Evolutionary conservation across 768 basidiomycete species (phyloP).

Genomic region (Tricholoma bakamatsutake): DNA sequence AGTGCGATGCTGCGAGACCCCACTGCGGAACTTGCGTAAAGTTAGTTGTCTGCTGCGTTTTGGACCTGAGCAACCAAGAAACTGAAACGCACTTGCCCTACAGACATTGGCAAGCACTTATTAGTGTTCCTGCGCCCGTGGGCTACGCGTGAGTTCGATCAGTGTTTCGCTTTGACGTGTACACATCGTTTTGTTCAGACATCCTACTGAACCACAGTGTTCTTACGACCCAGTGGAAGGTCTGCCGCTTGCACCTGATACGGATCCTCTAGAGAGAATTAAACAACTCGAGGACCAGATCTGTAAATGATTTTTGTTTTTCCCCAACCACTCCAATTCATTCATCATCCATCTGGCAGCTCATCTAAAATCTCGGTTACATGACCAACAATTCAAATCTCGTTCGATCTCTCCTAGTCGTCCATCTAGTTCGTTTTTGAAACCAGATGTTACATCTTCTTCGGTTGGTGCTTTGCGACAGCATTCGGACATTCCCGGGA

Average conservation of each 20-base stretch:
- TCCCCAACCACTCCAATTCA: slow-evolving; percentile 1
- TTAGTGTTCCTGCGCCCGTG: slow-evolving; percentile 79
- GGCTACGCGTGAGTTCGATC: slow-evolving; percentile 66
- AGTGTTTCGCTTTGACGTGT: slow-evolving; percentile 4
- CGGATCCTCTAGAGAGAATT: slow-evolving; percentile 76
- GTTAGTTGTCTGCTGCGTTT: slow-evolving; percentile 36
- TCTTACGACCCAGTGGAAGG: slow-evolving; percentile 86
- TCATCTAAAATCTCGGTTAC: slow-evolving; percentile 55
- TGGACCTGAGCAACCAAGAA: background rate
- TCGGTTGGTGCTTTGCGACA: slow-evolving; percentile 15
- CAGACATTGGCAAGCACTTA: slow-evolving; percentile 76
- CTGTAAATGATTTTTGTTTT: slow-evolving; percentile 31
- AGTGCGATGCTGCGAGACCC: slow-evolving; percentile 85
- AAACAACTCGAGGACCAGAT: slow-evolving; percentile 73
- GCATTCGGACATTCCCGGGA: slow-evolving; percentile 27
- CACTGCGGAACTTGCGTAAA: slow-evolving; percentile 83
- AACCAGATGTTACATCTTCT: slow-evolving; percentile 11
- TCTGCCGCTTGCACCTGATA: slow-evolving; percentile 66
- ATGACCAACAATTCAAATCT: slow-evolving; percentile 39
- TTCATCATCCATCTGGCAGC: slow-evolving; percentile 32
- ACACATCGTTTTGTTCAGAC: slow-evolving; percentile 35
- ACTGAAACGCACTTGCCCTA: background rate
- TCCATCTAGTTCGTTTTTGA: slow-evolving; percentile 15
- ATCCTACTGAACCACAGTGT: slow-evolving; percentile 82
- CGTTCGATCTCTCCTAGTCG: slow-evolving; percentile 35